phyloP scores from a whole-genome alignment of 2,329 filamentous ascomycete genomes.

The Capronia coronata region DNA sequence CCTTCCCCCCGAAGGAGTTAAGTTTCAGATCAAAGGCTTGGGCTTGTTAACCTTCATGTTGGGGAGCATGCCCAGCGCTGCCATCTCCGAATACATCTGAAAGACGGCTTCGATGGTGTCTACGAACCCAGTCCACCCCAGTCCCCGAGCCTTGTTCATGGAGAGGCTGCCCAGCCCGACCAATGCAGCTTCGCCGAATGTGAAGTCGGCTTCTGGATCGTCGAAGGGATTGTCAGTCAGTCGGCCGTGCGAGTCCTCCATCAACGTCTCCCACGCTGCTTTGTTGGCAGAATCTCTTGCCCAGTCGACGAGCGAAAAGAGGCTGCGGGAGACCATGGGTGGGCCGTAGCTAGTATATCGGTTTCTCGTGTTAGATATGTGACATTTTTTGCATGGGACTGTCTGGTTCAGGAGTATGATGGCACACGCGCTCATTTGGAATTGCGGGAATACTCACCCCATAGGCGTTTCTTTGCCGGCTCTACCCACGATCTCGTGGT shows the following conservation, averaged over 20 bases:
- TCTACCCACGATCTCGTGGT: constrained; percentile 15
- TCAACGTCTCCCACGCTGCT: constrained; percentile 43
- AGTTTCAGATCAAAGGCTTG: constrained; percentile 22
- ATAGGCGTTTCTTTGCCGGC: constrained; percentile 30
- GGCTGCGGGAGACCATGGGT: constrained; percentile 34
- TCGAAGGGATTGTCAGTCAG: constrained; percentile 27
- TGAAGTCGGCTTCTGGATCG: constrained; percentile 27
- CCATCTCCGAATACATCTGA: constrained; percentile 28
- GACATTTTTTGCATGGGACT: background rate
- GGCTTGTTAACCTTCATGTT: constrained; percentile 26
- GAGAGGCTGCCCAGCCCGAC: constrained; percentile 13
- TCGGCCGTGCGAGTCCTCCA: constrained; percentile 35
- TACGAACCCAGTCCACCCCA: constrained; percentile 30
- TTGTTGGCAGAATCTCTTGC: constrained; percentile 40
- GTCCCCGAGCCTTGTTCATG: constrained; percentile 27
- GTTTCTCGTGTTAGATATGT: background rate
- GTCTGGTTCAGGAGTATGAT: too few relatives aligned
- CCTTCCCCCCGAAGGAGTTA: too few relatives aligned
- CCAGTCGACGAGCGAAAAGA: constrained; percentile 44
- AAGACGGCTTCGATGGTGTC: constrained; percentile 28
- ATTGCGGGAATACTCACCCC: constrained; percentile 37
- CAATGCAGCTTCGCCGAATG: constrained; percentile 27
- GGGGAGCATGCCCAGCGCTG: constrained; percentile 27
- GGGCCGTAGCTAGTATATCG: constrained; percentile 31
- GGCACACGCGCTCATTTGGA: too few relatives aligned